A percentile compares a stretch with the other conserved stretches of the same genome.
phyloP scores from a whole-genome alignment of 2,329 filamentous ascomycete species.

The Colletotrichum costaricense region DNA sequence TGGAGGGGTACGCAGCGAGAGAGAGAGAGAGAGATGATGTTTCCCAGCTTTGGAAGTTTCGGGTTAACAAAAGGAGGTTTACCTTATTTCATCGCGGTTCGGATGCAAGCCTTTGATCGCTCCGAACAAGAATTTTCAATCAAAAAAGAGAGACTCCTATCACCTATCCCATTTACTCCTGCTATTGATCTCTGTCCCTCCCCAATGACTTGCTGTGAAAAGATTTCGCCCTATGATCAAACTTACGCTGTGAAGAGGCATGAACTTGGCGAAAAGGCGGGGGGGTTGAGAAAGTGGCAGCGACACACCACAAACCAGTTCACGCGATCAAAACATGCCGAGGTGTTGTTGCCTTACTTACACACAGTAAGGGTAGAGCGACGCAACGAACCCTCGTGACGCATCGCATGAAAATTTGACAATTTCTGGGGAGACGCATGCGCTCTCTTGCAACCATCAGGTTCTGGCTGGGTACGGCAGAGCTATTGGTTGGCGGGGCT shows the following conservation, averaged over 20 bases:
- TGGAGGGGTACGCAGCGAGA: not conserved
- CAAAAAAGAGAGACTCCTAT: not conserved
- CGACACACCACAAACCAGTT: not conserved
- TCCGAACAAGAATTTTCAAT: not conserved
- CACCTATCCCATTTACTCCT: not conserved
- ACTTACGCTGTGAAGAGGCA: too few species aligned
- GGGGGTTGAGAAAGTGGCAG: not conserved
- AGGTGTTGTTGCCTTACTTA: not conserved
- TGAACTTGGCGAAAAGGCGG: not conserved
- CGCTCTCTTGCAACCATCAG: too few species aligned
- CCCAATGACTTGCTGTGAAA: too few species aligned
- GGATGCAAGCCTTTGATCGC: not conserved
- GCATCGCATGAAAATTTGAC: too few species aligned
- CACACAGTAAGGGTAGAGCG: too few species aligned
- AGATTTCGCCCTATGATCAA: too few species aligned
- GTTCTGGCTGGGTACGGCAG: too few species aligned
- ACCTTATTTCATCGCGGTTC: not conserved
- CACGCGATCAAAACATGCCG: not conserved
- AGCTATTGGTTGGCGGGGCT: too few species aligned
- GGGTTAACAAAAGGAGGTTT: not conserved
- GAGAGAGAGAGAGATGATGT: not conserved
- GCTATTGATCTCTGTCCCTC: not conserved
- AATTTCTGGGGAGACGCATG: too few species aligned
- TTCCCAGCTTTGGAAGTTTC: not conserved
- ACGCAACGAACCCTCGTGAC: too few species aligned